These are phyloP conservation scores for Phialocephala subalpina DNA, from an alignment of 2,329 filamentous ascomycete genomes.

Conservation along the genomic window DNA sequence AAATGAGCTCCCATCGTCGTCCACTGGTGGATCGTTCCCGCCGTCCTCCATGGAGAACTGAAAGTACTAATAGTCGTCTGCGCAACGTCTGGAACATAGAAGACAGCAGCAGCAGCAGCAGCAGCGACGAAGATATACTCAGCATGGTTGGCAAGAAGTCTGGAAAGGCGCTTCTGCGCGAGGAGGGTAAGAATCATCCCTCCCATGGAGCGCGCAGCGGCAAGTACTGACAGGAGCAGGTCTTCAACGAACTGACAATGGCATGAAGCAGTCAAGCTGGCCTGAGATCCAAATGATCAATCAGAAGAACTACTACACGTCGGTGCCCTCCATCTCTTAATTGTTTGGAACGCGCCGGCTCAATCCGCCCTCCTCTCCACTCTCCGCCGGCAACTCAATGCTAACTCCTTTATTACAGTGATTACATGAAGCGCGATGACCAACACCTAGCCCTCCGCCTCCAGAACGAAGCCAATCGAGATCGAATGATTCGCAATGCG, in stretches of 20 bases:
- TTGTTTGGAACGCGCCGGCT: neutral
- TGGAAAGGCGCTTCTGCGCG: conserved; percentile 45
- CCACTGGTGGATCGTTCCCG: no score
- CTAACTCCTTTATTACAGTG: conserved; percentile 58
- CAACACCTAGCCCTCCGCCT: conserved; percentile 90
- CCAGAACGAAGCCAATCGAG: conserved; percentile 85
- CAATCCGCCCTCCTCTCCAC: neutral
- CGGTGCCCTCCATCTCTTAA: conserved; percentile 46
- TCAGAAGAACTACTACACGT: conserved; percentile 99
- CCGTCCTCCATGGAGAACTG: no score
- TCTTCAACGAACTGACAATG: conserved; percentile 96
- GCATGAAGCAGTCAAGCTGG: conserved; percentile 95
- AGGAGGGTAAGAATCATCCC: conserved; percentile 41
- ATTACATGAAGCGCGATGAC: conserved; percentile 98
- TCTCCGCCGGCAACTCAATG: neutral
- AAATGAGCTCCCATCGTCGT: neutral
- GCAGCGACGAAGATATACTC: neutral
- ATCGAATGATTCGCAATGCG: conserved; percentile 83
- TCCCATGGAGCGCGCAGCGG: conserved; percentile 7
- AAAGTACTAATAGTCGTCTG: no score
- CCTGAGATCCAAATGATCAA: conserved; percentile 94
- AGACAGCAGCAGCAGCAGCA: no score
- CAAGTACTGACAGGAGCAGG: conserved; percentile 60
- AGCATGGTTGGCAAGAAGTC: conserved; percentile 47
- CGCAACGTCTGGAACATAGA: no score